A percentile compares a stretch with the other conserved stretches of the same genome.
Conservation (phyloP, 805 yeast genomes). For the Lipomyces spencermartinsiae region DNA sequence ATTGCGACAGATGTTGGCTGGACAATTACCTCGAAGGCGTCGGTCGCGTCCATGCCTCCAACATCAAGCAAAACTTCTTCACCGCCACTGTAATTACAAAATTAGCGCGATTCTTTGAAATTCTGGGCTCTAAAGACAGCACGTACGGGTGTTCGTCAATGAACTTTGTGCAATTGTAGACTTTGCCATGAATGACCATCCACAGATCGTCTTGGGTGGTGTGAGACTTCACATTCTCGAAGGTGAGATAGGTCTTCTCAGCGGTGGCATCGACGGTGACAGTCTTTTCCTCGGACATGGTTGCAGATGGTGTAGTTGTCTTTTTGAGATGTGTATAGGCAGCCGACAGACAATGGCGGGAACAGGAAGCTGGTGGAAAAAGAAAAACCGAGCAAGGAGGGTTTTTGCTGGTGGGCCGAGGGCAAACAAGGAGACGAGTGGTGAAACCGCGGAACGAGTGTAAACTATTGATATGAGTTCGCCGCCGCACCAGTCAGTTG, state of each 20-base stretch:
- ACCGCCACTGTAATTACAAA: constrained; percentile 60
- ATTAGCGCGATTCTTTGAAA: background rate
- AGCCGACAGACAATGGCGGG: background rate
- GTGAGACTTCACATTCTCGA: constrained; percentile 54
- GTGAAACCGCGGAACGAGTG: too few species aligned
- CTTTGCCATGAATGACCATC: constrained; percentile 74
- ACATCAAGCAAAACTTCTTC: constrained; percentile 78
- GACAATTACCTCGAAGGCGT: constrained; percentile 60
- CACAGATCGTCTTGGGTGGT: constrained; percentile 62
- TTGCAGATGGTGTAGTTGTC: background rate
- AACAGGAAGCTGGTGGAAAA: background rate
- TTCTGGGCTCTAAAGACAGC: background rate
- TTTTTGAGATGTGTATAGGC: background rate
- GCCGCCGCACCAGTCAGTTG: too few species aligned
- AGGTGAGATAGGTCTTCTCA: constrained; percentile 30
- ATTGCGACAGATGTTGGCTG: background rate
- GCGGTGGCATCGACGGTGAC: background rate
- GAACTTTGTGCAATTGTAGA: constrained; percentile 66
- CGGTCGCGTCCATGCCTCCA: constrained; percentile 82
- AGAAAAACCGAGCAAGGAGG: background rate
- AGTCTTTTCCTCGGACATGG: background rate
- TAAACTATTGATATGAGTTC: too few species aligned
- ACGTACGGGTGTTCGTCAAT: constrained; percentile 63
- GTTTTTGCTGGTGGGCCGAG: too few species aligned
- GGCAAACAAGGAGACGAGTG: too few species aligned